Base-by-base conservation (phyloP, 345 rosid genomes). In the Hibiscus syriacus region DNA sequence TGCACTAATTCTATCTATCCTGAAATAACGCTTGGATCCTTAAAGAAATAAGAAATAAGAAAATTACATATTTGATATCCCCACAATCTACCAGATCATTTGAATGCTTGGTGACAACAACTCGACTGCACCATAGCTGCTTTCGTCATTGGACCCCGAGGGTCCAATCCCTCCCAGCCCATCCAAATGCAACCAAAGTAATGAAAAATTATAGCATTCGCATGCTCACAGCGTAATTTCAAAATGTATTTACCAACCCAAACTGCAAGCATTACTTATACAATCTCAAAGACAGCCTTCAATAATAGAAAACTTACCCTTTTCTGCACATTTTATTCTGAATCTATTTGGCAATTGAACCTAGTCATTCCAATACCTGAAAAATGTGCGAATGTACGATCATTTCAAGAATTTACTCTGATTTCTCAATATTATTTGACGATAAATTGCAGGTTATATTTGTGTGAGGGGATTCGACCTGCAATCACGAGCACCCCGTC, bases 401-500 rank as follows among this genome's bases (percentile, higher is more conserved):
- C 30, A 36, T 36, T 19, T 22, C 29, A 39, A 13, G 6, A 61
- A 12, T 61, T 39, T 38, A 2, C 11, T 22, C 46, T 20, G 17
- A 2, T 20, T 36, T 60, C n/a, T 60, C 9, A 36, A n/a, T 41
- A 30, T 29, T 36, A 4, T 53, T 62, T 23, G 38, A 67, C 73
- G 54, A 19, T 69, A 65, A 52, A 55, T 20, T 72, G 80, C 83
- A 92, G 97, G 97, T 50, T 90, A 82, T 73, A 90, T 93, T 73
- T 93, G 98, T 72, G 96, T 93, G 55, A 83, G 97, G 65, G 97
- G 96, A 12, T 93, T 93, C 68, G 96, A 93, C 39, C 90, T 70
- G 49, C 76, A 77, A 74, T 68, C 81, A 56, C 72, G 95, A 74
- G 96, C 97, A 57, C 96, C 97, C 6, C 87, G 92, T 20, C 98